Evolutionary conservation across 352 stramenopile species (phyloP).

Genomic region (Phytophthora kernoviae): DNA sequence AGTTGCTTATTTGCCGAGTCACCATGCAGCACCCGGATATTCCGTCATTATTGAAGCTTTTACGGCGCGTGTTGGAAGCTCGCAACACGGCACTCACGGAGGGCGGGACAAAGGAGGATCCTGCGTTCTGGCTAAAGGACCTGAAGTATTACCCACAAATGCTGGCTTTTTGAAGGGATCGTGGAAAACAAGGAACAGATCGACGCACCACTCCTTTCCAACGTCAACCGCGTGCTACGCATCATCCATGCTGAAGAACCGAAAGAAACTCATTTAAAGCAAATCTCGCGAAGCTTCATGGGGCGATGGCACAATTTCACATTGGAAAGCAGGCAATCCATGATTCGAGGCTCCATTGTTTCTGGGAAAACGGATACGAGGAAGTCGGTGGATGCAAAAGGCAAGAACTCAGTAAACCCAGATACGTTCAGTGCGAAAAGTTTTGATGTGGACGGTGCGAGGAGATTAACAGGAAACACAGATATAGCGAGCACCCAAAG

Average conservation of each 20-base stretch:
- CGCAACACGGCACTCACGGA: slow-evolving; percentile 39
- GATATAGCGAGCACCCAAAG: slow-evolving; percentile 31
- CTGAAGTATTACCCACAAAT: slow-evolving; percentile 70
- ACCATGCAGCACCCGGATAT: slow-evolving; percentile 76
- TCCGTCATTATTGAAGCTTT: slow-evolving; percentile 66
- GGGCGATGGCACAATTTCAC: slow-evolving; percentile 84
- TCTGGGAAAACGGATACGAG: slow-evolving; percentile 22
- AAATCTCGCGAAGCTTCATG: slow-evolving; percentile 66
- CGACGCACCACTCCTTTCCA: slow-evolving; percentile 63
- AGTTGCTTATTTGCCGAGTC: slow-evolving; percentile 75
- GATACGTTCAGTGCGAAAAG: slow-evolving; percentile 34
- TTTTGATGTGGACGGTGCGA: slow-evolving; percentile 71
- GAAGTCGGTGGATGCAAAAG: slow-evolving; percentile 15
- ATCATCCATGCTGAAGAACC: slow-evolving; percentile 69
- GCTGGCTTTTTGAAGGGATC: slow-evolving; percentile 56
- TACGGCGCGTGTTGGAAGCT: slow-evolving; percentile 77
- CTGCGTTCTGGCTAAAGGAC: slow-evolving; percentile 60
- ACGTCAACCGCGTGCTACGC: slow-evolving; percentile 75
- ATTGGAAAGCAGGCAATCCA: slow-evolving; percentile 45
- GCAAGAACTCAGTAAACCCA: slow-evolving; percentile 7
- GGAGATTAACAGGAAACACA: slow-evolving; percentile 13
- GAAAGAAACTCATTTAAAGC: slow-evolving; percentile 52
- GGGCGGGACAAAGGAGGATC: slow-evolving; percentile 35
- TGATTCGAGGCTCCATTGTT: slow-evolving; percentile 30
- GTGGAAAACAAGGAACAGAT: slow-evolving; percentile 52